Evolutionary conservation across 768 basidiomycete species (phyloP).

Genomic region (Porpolomopsis calyptriformis): DNA sequence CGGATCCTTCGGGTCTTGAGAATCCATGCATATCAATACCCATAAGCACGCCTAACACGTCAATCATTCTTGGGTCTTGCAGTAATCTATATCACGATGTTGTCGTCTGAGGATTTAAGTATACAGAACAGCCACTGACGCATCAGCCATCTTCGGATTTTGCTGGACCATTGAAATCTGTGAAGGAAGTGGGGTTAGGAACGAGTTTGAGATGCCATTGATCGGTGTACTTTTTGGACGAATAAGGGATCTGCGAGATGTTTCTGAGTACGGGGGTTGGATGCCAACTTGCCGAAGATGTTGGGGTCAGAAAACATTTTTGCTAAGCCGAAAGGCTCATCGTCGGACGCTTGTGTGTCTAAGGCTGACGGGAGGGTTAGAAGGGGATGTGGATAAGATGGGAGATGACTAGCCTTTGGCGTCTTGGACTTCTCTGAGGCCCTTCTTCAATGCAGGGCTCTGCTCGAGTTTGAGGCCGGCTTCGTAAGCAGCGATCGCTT

Average conservation of each 20-base stretch:
- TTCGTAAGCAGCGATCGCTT: conserved; percentile 79
- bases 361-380: neutral
- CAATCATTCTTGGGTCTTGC: conserved; percentile 86
- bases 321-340: conserved; percentile 46
- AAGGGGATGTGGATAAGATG: conserved; percentile 5
- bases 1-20: conserved; percentile 69
- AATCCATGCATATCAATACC: conserved; percentile 87
- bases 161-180: conserved; percentile 59
- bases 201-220: neutral
- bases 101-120: neutral
- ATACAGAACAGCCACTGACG: conserved; percentile 25
- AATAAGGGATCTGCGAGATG: conserved; percentile 79
- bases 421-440: conserved; percentile 78
- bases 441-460: conserved; percentile 73
- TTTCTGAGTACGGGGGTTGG: conserved; percentile 77
- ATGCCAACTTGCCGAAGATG: conserved; percentile 70
- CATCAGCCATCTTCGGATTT: conserved; percentile 54
- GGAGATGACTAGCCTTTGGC: conserved; percentile 76
- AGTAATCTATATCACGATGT: conserved; percentile 33
- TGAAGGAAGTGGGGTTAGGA: neutral
- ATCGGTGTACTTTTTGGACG: conserved; percentile 25
- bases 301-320: conserved; percentile 80
- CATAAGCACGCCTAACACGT: conserved; percentile 87
- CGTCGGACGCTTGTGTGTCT: conserved; percentile 18
- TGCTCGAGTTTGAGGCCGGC: conserved; percentile 74